Evolutionary conservation across 306 rosid species (phyloP), one percentile per base, ranked within the genome.

Genomic region (Pterocarpus macrocarpus): DNA sequence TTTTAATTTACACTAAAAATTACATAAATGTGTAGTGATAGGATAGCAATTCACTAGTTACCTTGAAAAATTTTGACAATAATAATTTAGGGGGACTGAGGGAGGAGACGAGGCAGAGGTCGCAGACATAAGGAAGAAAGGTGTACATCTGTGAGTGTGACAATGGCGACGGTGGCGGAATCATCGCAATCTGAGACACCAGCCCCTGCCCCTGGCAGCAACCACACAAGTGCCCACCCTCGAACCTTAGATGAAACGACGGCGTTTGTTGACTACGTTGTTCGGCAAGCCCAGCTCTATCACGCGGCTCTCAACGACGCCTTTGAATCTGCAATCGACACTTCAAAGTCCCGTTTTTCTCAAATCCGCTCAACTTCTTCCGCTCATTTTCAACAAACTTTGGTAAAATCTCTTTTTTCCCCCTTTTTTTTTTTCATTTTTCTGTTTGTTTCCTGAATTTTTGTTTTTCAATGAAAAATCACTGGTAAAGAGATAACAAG

Each of bases 341-440:
- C 89, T 56, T 89, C 95, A 43, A 88, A 85, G 38, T 84, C 89
- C 35, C 92, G 93, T 30, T 75, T 95, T 43, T 90, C 90, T 52
- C 90, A 93, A 88, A 90, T 95, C 76, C 91, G 88, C 8, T 88
- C 93, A 62, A 91, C 94, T 39, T 88, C 97, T 74, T 87, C 90
- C 0, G 94, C 90, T 59, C 92, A 93, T 90, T 80, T 88, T 69
- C 73, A 83, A n/a, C 91, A 88, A 14, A 80, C 92, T 32, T 65
- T 88, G 71, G 99, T 95, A 89, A 82, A 47, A 7, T 5, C 0
- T 76, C 15, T 1, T 7, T 72, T 17, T 22, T 38, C 2, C n/a
- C 1, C 7, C 1, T 45, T 45, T 9, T 5, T 44, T 4, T 44
- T 10, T 16, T 17, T 2, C 2, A 6, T 8, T 9, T 8, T 28